Percentiles rank a stretch among this genome's conserved stretches.
These are phyloP conservation scores for Immersiella caudata DNA, from an alignment of 495 filamentous ascomycete genomes.

Conservation along the genomic window DNA sequence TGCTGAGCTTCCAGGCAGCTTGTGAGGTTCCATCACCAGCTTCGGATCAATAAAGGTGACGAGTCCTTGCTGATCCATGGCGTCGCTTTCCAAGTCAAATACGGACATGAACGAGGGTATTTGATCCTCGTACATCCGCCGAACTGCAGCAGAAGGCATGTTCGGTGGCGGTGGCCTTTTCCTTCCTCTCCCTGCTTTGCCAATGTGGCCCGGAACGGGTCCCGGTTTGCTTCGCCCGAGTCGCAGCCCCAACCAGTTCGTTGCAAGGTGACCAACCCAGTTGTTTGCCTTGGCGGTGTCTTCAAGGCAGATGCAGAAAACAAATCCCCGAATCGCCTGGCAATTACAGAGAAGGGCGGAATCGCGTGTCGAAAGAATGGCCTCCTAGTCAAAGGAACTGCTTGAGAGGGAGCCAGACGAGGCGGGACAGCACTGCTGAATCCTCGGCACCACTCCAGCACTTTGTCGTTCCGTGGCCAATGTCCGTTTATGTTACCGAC, in stretches of 20 bases:
- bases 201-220: conserved; percentile 21
- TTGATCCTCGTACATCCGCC: conserved; percentile 63
- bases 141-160: conserved; percentile 58
- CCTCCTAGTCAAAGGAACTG: not conserved
- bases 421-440: conserved; percentile 43
- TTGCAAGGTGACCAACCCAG: conserved; percentile 28
- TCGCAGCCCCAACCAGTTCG: conserved; percentile 29
- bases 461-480: conserved; percentile 14
- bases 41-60: conserved; percentile 51
- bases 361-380: conserved; percentile 11
- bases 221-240: conserved; percentile 27
- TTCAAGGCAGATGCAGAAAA: conserved; percentile 19
- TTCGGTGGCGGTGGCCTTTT: conserved; percentile 32
- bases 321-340: conserved; percentile 8
- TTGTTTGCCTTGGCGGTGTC: conserved; percentile 23
- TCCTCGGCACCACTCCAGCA: conserved; percentile 26
- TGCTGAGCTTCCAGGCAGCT: conserved; percentile 31
- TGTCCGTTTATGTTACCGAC: not conserved
- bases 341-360: conserved; percentile 2
- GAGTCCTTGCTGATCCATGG: conserved; percentile 47
- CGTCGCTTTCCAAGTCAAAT: conserved; percentile 56
- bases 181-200: conserved; percentile 6
- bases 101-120: conserved; percentile 76
- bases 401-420: conserved; percentile 3
- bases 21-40: conserved; percentile 44